Base-by-base conservation (phyloP, 2,329 filamentous ascomycete species). In the Zymoseptoria ardabiliae region DNA sequence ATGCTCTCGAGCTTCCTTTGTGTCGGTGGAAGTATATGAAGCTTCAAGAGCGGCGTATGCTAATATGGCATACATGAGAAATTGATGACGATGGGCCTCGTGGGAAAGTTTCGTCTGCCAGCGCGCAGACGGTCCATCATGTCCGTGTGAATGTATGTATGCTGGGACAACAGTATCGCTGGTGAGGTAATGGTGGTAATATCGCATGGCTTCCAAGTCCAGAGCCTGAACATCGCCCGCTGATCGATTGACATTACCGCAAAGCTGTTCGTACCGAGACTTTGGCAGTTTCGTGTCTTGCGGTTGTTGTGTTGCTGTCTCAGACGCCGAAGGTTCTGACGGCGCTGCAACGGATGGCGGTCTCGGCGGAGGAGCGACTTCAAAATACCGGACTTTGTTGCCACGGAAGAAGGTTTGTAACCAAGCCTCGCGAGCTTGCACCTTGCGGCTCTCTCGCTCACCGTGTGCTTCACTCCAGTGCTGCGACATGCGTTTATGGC, bases 391-490 rank as follows among this genome's bases (percentile, higher is more conserved):
- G 30, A 65, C 60, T 50, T 65, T 62, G 57, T 61, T 65, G 19
- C 63, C 63, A 35, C 63, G 56, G 23, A 65, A 65, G 59, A 65
- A 65, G 4, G 63, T 65, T 55, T 65, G 63, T 21, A 65, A 59
- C 61, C 55, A 63, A 9, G 58, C 58, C 2, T 58, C 54, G 7
- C 63, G 54, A 17, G 63, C 59, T n/a, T 56, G 50, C 20, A 63
- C 58, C 48, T 59, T 59, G 25, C 59, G 57, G n/a, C 55, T 58
- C 21, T 63, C 63, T 49, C 58, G 63, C 48, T 65, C 63, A n/a
- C 57, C 58, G 30, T 65, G 63, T 7, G 53, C 30, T 9, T 63
- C 58, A n/a, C 58, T 61, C 58, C 58, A 63, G 50, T 65, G 63
- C 41, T 61, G 58, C 7, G 53, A 54, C 63, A 65, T 65, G 35